Percentiles rank a stretch among this genome's conserved stretches.
Evolutionary conservation across 169 alveolate genomes (phyloP).

Genomic region (Plasmodium vivax): DNA sequence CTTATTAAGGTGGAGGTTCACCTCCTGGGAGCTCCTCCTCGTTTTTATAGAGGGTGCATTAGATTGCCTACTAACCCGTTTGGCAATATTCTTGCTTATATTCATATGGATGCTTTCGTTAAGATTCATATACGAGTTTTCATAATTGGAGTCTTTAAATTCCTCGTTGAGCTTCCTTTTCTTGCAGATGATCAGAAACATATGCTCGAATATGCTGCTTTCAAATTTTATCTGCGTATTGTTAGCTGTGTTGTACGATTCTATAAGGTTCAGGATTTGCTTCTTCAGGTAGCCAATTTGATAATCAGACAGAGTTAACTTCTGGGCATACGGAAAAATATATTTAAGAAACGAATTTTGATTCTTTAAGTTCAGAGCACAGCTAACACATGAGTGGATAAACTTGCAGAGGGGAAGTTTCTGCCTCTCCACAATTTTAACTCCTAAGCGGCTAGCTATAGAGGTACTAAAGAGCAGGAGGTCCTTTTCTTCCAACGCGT

Average conservation of each 20-base stretch:
- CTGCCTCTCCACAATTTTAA: slow-evolving; percentile 71
- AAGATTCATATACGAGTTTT: slow-evolving; percentile 46
- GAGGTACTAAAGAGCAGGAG: slow-evolving; percentile 55
- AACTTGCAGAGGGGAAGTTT: slow-evolving; percentile 70
- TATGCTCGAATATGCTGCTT: slow-evolving; percentile 69
- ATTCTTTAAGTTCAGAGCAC: slow-evolving; percentile 69
- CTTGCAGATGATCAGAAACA: slow-evolving; percentile 46
- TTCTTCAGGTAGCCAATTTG: slow-evolving; percentile 57
- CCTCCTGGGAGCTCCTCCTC: slow-evolving; percentile 9
- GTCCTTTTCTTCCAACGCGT: slow-evolving; percentile 74
- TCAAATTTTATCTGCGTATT: slow-evolving; percentile 23
- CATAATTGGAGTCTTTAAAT: slow-evolving; percentile 63
- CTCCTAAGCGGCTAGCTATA: slow-evolving; percentile 73
- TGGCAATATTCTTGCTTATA: slow-evolving; percentile 59
- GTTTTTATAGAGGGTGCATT: slow-evolving; percentile 31
- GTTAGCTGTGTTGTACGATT: slow-evolving; percentile 45
- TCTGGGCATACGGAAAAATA: slow-evolving; percentile 74
- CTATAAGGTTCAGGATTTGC: slow-evolving; percentile 29
- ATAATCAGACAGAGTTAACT: slow-evolving; percentile 59
- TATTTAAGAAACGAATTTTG: slow-evolving; percentile 69
- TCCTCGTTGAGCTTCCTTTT: slow-evolving; percentile 65
- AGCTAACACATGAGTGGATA: slow-evolving; percentile 72
- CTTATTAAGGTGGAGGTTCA: background rate
- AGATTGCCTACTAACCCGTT: background rate
- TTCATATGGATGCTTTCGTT: slow-evolving; percentile 71